A percentile compares a stretch with the other conserved stretches of the same genome.
These are phyloP conservation scores for Camelina laxa DNA, from an alignment of 345 rosid species.

Conservation along the genomic window DNA sequence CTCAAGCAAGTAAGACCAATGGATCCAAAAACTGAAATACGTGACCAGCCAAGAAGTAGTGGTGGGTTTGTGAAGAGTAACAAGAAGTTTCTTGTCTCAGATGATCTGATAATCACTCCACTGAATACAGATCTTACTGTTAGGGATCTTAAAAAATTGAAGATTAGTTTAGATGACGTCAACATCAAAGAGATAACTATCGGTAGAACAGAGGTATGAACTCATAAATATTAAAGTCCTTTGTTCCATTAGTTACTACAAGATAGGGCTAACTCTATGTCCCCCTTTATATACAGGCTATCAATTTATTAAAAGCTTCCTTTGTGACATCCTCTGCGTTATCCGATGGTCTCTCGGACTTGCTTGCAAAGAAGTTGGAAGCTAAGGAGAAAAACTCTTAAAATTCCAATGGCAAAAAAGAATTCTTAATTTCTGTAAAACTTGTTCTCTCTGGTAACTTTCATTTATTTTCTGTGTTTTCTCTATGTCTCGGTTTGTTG, in stretches of 20 bases:
- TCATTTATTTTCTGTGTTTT: neutral
- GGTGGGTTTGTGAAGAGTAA: slow-evolving; percentile 20
- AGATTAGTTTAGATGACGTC: neutral
- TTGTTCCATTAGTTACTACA: slow-evolving; percentile 4
- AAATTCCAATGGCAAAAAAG: neutral
- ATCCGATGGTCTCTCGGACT: slow-evolving; percentile 22
- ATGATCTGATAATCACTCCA: slow-evolving; percentile 8
- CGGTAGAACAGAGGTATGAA: slow-evolving; percentile 22
- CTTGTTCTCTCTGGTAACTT: neutral
- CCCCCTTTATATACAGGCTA: slow-evolving; percentile 13
- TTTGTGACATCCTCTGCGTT: slow-evolving; percentile 7
- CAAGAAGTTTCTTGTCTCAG: slow-evolving; percentile 4
- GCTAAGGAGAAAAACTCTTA: neutral
- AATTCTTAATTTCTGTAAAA: neutral
- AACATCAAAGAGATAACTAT: slow-evolving; percentile 12
- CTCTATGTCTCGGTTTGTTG: too few relatives aligned
- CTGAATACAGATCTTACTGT: neutral
- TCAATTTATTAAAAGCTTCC: slow-evolving; percentile 10
- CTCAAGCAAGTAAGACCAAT: neutral
- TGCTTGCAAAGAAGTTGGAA: slow-evolving; percentile 24
- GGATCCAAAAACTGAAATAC: neutral
- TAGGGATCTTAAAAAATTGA: neutral
- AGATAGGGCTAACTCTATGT: neutral
- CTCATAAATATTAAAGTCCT: neutral
- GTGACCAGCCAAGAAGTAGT: neutral